phyloP scores from a whole-genome alignment of 352 stramenopile genomes.

The Pythium guiyangense region DNA sequence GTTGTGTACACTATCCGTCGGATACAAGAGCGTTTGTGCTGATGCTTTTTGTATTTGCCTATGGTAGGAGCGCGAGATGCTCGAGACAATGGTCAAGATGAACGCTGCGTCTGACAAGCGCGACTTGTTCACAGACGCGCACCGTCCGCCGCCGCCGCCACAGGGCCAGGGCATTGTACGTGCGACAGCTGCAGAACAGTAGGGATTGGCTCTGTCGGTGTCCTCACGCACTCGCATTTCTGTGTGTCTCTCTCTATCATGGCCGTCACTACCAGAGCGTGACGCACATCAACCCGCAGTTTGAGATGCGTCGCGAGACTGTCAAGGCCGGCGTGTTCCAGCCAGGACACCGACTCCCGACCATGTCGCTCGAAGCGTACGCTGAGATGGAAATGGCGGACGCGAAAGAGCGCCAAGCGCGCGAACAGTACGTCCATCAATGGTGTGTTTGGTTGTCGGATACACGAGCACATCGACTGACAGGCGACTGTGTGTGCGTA shows the following conservation, averaged over 20 bases:
- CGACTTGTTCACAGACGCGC: slow-evolving; percentile 63
- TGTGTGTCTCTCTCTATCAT: slow-evolving; percentile 10
- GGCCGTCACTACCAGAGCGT: too few relatives aligned
- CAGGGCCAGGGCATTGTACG: slow-evolving; percentile 80
- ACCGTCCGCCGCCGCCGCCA: slow-evolving; percentile 46
- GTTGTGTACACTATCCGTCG: too few relatives aligned
- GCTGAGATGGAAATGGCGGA: slow-evolving; percentile 85
- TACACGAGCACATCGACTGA: too few relatives aligned
- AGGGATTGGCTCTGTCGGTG: background rate
- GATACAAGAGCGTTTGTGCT: background rate
- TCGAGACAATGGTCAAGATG: slow-evolving; percentile 84
- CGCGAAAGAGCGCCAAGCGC: slow-evolving; percentile 84
- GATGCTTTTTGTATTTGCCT: background rate
- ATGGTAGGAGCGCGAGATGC: slow-evolving; percentile 65
- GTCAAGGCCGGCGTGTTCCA: slow-evolving; percentile 91
- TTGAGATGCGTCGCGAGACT: slow-evolving; percentile 85
- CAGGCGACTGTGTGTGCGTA: too few relatives aligned
- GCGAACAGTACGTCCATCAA: slow-evolving; percentile 45
- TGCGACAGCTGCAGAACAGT: too few relatives aligned
- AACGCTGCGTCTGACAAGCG: slow-evolving; percentile 52
- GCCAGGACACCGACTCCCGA: slow-evolving; percentile 92
- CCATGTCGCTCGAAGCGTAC: slow-evolving; percentile 94
- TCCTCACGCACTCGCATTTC: too few relatives aligned
- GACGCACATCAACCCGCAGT: slow-evolving; percentile 80
- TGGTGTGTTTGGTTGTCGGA: too few relatives aligned